These are phyloP conservation scores for Pulveroboletus sp. DNA, from an alignment of 768 basidiomycete species.

Conservation along the genomic window DNA sequence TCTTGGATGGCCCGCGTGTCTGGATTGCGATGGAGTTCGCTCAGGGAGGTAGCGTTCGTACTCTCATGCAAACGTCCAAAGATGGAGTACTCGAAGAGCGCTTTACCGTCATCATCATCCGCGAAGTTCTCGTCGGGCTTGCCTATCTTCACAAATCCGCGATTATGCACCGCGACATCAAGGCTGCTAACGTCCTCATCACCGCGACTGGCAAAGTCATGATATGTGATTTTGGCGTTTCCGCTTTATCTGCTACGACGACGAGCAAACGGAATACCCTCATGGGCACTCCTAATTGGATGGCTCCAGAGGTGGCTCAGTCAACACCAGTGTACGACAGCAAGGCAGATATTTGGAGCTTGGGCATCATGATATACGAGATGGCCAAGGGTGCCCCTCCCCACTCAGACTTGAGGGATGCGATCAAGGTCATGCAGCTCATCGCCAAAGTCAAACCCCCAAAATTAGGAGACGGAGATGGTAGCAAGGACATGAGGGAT, in stretches of 20 bases:
- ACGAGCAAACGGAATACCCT: constrained; percentile 93
- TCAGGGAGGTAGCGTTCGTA: constrained; percentile 89
- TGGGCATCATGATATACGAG: constrained; percentile 94
- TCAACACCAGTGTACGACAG: constrained; percentile 88
- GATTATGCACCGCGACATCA: constrained; percentile 97
- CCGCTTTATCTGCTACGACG: constrained; percentile 78
- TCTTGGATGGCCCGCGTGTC: constrained; percentile 89
- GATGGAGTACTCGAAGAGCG: constrained; percentile 81
- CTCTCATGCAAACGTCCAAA: constrained; percentile 84
- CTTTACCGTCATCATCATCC: constrained; percentile 80
- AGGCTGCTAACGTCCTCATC: constrained; percentile 94
- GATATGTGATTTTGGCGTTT: constrained; percentile 98
- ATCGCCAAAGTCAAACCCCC: constrained; percentile 86
- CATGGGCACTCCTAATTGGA: constrained; percentile 98
- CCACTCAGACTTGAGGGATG: constrained; percentile 78
- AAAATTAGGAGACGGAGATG: constrained; percentile 69
- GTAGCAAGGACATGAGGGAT: constrained; percentile 81
- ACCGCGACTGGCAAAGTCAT: constrained; percentile 86
- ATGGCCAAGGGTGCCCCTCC: constrained; percentile 97
- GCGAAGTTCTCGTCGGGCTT: constrained; percentile 85
- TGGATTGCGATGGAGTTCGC: constrained; percentile 99
- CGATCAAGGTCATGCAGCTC: constrained; percentile 81
- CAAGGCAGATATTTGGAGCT: constrained; percentile 97
- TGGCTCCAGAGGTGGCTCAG: constrained; percentile 98
- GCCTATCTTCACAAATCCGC: constrained; percentile 89